Base-by-base conservation (phyloP, 202 grass and related monocot genomes). In the Carex arenaria region DNA sequence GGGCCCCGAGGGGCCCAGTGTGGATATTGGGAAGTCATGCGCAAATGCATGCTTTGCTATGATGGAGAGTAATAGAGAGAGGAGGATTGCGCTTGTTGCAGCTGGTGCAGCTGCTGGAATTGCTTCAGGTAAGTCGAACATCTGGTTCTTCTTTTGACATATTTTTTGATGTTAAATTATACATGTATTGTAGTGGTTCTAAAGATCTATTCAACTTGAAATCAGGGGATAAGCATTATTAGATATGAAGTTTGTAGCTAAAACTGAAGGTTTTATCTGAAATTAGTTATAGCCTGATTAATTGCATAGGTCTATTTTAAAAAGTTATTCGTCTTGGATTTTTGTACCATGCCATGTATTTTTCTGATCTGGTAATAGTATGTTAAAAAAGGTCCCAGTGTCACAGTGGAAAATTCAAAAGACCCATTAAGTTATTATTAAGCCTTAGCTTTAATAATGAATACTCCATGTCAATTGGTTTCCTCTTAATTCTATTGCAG, bases 71-170 rank as follows among this genome's bases (percentile, higher is more conserved):
- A 94, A 92, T 70, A 64, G 94, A 42, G 94, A 97, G 86, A 90
- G 94, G 45, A 85, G 90, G 84, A 94, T 94, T 84, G 94, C 94
- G 47, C 92, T 97, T 83, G 78, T 97, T 65, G 94, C 94, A 67
- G 92, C 94, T 82, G 92, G 94, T 73, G 94, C 94, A 63, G 94
- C 94, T 87, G 92, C 94, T 89, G 94, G 94, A 81, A 97, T 97
- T 79, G 92, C 94, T 85, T 97, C 94, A 80, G 94, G 94, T 97
- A 89, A 87, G 18, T 15, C 10, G 28, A 60, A 38, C 5, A 57
- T 55, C 49, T 38, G 11, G 38, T 28, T 66, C 28, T 26, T 32
- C 10, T n/a, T 82, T 20, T 74, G 4, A 10, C 9, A 2, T 80
- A 19, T 80, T 63, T 36, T 79, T 30, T 43, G 9, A 71, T 34